Evolutionary conservation across 495 filamentous ascomycete species (phyloP), one percentile per base, ranked within the genome.

Genomic region (Amniculicola lignicola): DNA sequence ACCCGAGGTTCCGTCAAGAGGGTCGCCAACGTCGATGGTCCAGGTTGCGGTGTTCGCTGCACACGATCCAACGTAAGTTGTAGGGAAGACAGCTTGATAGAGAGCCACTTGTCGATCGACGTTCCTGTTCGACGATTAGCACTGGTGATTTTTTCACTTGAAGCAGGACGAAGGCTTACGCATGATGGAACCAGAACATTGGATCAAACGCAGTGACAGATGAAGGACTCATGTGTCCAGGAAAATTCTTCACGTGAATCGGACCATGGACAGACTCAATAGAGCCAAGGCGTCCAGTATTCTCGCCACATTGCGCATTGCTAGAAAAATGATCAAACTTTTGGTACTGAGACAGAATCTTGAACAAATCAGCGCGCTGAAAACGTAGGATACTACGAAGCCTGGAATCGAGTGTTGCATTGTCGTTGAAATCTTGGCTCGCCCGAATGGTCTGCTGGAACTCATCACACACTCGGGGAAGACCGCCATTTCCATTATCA

Each of bases 121-220:
- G 57, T 80, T 84, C 39, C 72, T 65, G 47, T 81, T 77, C 45
- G 47, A 54, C 57, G 59, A 42, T 14, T 16, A 36, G 15, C 16
- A 15, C 23, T 11, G 6, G 42, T 42, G 7, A 16, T 23, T 16
- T 2, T 38, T 37, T 40, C n/a, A n/a, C n/a, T n/a, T n/a, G n/a
- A n/a, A n/a, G n/a, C n/a, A n/a, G n/a, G 22, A 10, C 15, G 5
- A 27, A 35, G 11, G 28, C 70, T 64, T 56, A 73, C 65, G 61
- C 57, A 53, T 77, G 75, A 53, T 89, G 86, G 4, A 89, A 69
- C 67, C 80, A 87, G 70, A 90, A 90, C 33, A 86, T 72, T 0
- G 87, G 86, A 60, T 89, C 87, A 53, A 87, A 89, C 15, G 80
- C 79, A 9, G 87, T 82, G 51, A 81, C 85, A 0, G 77, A 77